phyloP scores from a whole-genome alignment of 345 rosid genomes.

The Conringia planisiliqua region DNA sequence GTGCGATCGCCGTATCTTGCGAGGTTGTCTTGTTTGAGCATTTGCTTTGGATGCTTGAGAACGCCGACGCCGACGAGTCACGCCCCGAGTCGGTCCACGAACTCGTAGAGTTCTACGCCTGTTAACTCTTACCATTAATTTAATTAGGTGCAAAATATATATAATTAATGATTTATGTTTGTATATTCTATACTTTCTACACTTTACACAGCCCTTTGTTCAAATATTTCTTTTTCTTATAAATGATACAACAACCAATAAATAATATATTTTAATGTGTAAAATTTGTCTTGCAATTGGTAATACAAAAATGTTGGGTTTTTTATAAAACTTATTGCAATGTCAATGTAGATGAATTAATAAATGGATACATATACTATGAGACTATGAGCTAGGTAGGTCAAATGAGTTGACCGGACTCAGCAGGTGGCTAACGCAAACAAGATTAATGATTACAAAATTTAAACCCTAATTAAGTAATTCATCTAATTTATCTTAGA shows the following conservation, averaged over 20 bases:
- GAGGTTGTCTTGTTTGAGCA: constrained; percentile 97
- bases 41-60: constrained; percentile 93
- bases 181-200: constrained; percentile 30
- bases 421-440: background rate
- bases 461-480: background rate
- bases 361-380: background rate
- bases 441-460: constrained; percentile 1
- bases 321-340: background rate
- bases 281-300: background rate
- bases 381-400: background rate
- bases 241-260: background rate
- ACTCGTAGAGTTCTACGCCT: constrained; percentile 79
- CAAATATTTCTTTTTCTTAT: background rate
- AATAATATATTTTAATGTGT: background rate
- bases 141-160: constrained; percentile 9
- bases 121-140: constrained; percentile 34
- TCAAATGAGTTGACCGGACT: background rate
- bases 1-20: constrained; percentile 57
- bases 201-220: constrained; percentile 15
- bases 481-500: background rate
- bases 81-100: constrained; percentile 73
- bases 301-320: background rate
- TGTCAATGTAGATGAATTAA: background rate
- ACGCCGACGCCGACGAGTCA: constrained; percentile 65
- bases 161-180: constrained; percentile 1